Base-by-base conservation (phyloP, 495 filamentous ascomycete genomes). In the Acidomyces sp. region DNA sequence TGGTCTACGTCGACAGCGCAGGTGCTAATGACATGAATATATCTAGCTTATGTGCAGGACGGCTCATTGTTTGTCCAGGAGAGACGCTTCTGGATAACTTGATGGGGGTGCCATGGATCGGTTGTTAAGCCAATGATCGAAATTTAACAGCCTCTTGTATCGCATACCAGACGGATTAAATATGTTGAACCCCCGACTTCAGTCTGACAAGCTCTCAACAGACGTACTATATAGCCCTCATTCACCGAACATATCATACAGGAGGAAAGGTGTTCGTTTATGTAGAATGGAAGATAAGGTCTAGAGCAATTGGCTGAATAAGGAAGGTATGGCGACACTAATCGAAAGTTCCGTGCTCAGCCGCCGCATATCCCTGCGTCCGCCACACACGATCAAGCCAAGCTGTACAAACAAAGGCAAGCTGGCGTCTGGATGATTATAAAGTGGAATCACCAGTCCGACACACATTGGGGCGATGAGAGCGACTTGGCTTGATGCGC, bases 381-480 rank as follows among this genome's bases (percentile, higher is more conserved):
- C n/a, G n/a, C n/a, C n/a, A n/a, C 34, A 37, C 34, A 21, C 34
- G 34, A 37, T 17, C 34, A 20, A 15, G 17, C 25, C 17, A 16
- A 37, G 5, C 20, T 22, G 34, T 21, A 28, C 31, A 21, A 37
- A 26, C 36, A 39, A 39, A 39, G 36, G 36, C 36, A 26, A 25
- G 36, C 36, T 21, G 20, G 10, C 20, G 11, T 21, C 7, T 21
- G 4, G 17, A 6, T 19, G 33, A n/a, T 20, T 18, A n/a, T 19
- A 11, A 7, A 4, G 33, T 36, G 33, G 3, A 16, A 20, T 6
- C 33, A 19, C 33, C 18, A 4, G 12, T 16, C 33, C 13, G 23
- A 28, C 26, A 28, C 31, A 12, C 33, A 16, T 20, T 12, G n/a
- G 13, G 18, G 33, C 33, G 18, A 18, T 36, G 13, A 6, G 19